These are phyloP conservation scores for Petrea volubilis DNA, from an alignment of 257 asterid genomes.

Conservation along the genomic window DNA sequence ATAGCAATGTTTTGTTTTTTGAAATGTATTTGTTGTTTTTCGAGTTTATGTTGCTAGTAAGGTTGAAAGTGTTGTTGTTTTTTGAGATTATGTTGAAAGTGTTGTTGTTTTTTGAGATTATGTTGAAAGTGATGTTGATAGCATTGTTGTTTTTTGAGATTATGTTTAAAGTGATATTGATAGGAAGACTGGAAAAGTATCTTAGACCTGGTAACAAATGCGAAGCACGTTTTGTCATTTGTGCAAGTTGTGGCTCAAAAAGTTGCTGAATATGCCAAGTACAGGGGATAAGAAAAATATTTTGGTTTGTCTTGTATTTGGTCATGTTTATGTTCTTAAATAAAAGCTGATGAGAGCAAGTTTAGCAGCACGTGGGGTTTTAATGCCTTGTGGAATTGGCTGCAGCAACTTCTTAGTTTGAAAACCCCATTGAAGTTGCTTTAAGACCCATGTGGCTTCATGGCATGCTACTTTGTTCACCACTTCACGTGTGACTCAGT, in stretches of 20 bases:
- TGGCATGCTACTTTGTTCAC: neutral
- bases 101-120: too few species aligned
- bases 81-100: too few species aligned
- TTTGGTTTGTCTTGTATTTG: slow-evolving; percentile 31
- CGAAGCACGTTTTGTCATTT: slow-evolving; percentile 54
- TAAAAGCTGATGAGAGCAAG: neutral
- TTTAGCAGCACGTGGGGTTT: neutral
- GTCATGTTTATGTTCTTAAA: neutral
- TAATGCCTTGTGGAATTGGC: neutral
- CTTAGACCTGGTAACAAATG: slow-evolving; percentile 52
- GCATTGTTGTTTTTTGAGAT: too few species aligned
- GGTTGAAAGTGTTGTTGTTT: too few species aligned
- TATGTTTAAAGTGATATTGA: too few species aligned
- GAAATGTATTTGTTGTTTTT: too few species aligned
- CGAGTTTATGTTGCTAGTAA: too few species aligned
- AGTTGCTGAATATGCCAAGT: slow-evolving; percentile 54
- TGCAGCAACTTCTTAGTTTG: too few species aligned
- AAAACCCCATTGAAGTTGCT: neutral
- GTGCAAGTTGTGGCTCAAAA: slow-evolving; percentile 61
- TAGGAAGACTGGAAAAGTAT: slow-evolving; percentile 66
- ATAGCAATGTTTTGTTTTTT: too few species aligned
- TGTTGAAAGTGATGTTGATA: too few species aligned
- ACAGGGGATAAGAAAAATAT: slow-evolving; percentile 33
- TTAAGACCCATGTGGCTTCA: neutral
- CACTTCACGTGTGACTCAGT: too few species aligned